Base-by-base conservation (phyloP, 2,329 filamentous ascomycete species). In the Drechslerella coelobrocha region DNA sequence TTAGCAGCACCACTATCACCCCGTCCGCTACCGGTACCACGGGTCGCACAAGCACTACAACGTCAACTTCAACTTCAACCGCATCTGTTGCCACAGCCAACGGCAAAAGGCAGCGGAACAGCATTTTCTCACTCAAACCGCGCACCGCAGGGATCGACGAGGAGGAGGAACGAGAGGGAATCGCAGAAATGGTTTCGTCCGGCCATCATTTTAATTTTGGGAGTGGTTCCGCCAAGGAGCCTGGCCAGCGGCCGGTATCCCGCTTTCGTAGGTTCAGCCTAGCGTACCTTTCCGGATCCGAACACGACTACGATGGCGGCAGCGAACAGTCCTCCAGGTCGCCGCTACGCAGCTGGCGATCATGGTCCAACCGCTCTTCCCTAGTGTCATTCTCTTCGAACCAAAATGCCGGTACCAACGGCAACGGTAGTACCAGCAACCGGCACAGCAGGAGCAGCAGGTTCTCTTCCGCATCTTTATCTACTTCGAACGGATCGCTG, bases 261-360 rank as follows among this genome's bases (percentile, higher is more conserved):
- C 65, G 65, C 39, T 69, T 69, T 48, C 65, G 65, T 62, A 61
- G 65, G 52, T 69, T 69, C 37, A 69, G 65, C 59, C 45, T 69
- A 2, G 65, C 65, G 47, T 69, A 69, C 57, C 65, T 69, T 61
- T 56, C 56, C 57, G 65, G 57, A 61, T 56, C 56, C 51, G 65
- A 69, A 57, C 56, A 69, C 26, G 65, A 69, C 34, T 61, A 57
- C 43, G 65, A 69, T 37, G 57, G 51, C 19, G 65, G 56, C 27
- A 62, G 65, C 45, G 65, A 69, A 59, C 63, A 68, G 17, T 68
- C 63, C 1, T 62, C 65, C n/a, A 43, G 59, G 34, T 69, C 65
- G 45, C 65, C 65, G 21, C 47, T 62, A 26, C 61, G 65, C 45
- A 62, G 52, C 47, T 69, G 65, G 65, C 61, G 43, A 21, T 62